phyloP scores from a whole-genome alignment of 305 asterid genomes.

The Solanum hybrid region DNA sequence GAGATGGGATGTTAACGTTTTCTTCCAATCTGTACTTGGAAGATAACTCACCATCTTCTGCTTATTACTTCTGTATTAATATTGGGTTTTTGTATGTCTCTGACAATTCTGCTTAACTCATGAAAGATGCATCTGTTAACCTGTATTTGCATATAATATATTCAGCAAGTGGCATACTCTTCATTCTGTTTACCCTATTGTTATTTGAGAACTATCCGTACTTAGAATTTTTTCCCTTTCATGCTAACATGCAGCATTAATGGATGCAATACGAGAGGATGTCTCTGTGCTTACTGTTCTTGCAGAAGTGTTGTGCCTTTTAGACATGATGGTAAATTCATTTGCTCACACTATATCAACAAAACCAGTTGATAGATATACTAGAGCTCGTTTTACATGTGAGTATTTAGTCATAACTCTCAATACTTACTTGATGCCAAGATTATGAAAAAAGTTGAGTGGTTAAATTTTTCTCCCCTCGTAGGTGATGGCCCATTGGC shows the following conservation, averaged over 20 bases:
- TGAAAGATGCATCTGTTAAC: background rate
- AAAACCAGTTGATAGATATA: slow-evolving; percentile 83
- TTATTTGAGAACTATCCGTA: background rate
- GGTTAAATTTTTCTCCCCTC: slow-evolving; percentile 5
- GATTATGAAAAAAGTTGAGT: background rate
- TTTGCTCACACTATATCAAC: slow-evolving; percentile 89
- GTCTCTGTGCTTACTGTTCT: slow-evolving; percentile 78
- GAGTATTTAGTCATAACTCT: slow-evolving; percentile 19
- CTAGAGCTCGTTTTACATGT: slow-evolving; percentile 83
- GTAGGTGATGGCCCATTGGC: slow-evolving; percentile 93
- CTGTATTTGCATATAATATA: background rate
- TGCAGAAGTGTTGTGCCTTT: slow-evolving; percentile 88
- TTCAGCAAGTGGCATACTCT: background rate
- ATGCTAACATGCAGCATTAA: slow-evolving; percentile 47
- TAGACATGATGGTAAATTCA: slow-evolving; percentile 92
- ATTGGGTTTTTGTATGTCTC: background rate
- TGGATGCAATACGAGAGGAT: slow-evolving; percentile 72
- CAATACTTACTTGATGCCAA: background rate
- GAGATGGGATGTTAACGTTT: background rate
- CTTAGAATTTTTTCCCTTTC: background rate
- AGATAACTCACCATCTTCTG: background rate
- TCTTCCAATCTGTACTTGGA: background rate
- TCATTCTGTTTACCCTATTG: background rate
- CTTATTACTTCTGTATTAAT: background rate
- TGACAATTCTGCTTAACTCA: background rate